Evolutionary conservation across 2,329 filamentous ascomycete genomes (phyloP).

Genomic region (Xylariaceae sp.): DNA sequence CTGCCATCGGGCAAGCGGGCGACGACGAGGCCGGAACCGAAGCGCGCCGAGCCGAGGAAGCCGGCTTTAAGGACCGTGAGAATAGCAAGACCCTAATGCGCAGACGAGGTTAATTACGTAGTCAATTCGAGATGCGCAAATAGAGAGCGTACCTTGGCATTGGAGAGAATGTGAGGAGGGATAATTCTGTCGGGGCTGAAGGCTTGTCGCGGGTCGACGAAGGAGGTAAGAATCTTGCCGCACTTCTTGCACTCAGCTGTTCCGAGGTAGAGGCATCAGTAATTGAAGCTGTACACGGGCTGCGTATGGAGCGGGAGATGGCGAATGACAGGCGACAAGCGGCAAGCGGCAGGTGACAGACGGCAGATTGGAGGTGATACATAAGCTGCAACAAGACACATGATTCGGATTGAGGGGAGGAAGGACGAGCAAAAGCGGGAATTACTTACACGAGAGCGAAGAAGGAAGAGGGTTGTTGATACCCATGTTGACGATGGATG

Average conservation of each 20-base stretch:
- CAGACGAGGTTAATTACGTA: conserved; percentile 3
- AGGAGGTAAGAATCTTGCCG: conserved; percentile 89
- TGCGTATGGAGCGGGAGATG: conserved; percentile 1
- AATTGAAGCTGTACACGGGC: conserved; percentile 12
- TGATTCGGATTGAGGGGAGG: not conserved
- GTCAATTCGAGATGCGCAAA: not conserved
- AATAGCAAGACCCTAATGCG: conserved; percentile 64
- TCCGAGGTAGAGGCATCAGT: not conserved
- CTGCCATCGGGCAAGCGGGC: conserved; percentile 69
- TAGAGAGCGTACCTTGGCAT: conserved; percentile 66
- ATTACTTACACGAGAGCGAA: conserved; percentile 58
- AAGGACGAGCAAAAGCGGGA: conserved; percentile 17
- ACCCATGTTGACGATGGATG: conserved; percentile 43
- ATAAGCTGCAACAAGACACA: not conserved
- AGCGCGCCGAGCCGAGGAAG: conserved; percentile 75
- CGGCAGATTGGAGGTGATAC: not conserved
- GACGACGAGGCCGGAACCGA: conserved; percentile 77
- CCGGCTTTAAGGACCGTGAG: conserved; percentile 83
- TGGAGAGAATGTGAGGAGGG: conserved; percentile 79
- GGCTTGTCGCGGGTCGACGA: conserved; percentile 86
- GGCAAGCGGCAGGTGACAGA: not conserved
- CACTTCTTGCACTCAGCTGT: conserved; percentile 96
- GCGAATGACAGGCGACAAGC: not conserved
- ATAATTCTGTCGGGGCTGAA: conserved; percentile 98
- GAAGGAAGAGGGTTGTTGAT: conserved; percentile 62